phyloP scores from a whole-genome alignment of 179 eudicot genomes.

The Beta lomatogona region DNA sequence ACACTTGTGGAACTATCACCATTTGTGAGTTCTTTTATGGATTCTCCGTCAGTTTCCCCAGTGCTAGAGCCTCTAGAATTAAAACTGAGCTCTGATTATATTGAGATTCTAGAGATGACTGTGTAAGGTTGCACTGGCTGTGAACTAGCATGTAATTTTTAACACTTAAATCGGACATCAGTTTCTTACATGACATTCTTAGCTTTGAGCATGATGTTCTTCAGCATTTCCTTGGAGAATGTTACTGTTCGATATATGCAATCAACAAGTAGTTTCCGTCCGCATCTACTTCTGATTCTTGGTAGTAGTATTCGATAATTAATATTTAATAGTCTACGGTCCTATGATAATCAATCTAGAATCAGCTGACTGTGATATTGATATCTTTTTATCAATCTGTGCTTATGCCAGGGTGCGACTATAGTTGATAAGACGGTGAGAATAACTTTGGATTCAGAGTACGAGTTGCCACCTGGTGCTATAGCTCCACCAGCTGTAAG shows the following conservation, averaged over 20 bases:
- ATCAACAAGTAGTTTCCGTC: background rate
- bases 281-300: background rate
- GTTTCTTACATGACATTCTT: background rate
- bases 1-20: background rate
- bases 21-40: background rate
- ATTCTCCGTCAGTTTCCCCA: background rate
- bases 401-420: constrained; percentile 72
- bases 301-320: too few relatives aligned
- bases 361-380: background rate
- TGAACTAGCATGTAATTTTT: background rate
- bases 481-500: constrained; percentile 58
- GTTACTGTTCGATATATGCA: background rate
- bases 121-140: background rate
- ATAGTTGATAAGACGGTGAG: constrained; percentile 69
- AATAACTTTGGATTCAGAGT: constrained; percentile 61
- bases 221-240: background rate
- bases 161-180: background rate
- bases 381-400: background rate
- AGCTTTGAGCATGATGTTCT: background rate
- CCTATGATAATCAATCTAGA: background rate
- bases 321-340: too few relatives aligned
- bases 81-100: background rate
- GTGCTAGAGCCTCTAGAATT: background rate
- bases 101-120: background rate
- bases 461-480: constrained; percentile 78